phyloP scores from a whole-genome alignment of 768 basidiomycete species.

The Boletellus ananas region DNA sequence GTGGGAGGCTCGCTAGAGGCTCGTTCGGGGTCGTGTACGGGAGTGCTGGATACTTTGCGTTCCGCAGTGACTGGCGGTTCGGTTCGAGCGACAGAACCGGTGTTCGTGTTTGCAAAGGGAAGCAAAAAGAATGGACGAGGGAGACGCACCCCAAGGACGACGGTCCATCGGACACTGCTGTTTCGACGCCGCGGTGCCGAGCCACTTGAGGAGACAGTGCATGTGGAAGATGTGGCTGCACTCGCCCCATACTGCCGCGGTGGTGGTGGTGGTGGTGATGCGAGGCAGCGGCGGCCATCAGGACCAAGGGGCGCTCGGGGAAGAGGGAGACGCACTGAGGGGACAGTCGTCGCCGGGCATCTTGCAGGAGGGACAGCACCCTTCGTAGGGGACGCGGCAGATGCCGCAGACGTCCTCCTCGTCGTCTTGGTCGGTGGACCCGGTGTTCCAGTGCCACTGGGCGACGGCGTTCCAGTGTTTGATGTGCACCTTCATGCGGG shows the following conservation, averaged over 20 bases:
- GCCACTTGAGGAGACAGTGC: conserved; percentile 98
- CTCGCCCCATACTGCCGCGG: conserved; percentile 89
- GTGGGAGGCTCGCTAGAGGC: not conserved
- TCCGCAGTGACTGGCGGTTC: conserved; percentile 46
- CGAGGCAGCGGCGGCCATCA: no score
- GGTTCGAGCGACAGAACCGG: no score
- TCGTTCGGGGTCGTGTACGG: not conserved
- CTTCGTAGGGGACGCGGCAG: conserved; percentile 88
- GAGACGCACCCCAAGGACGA: conserved; percentile 76
- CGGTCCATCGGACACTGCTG: conserved; percentile 99
- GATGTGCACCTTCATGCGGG: conserved; percentile 71
- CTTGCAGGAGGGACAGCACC: conserved; percentile 94
- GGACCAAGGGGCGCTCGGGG: no score
- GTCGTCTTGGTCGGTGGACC: conserved; percentile 35
- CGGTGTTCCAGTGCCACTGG: conserved; percentile 81
- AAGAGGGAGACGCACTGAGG: conserved; percentile 53
- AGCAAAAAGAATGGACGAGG: not conserved
- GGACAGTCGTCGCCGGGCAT: conserved; percentile 96
- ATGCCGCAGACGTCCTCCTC: conserved; percentile 79
- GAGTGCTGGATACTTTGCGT: conserved; percentile 32
- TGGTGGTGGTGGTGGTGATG: no score
- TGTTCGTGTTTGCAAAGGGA: no score
- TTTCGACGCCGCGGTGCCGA: conserved; percentile 84
- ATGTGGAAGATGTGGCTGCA: conserved; percentile 98
- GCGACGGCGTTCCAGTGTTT: conserved; percentile 89